Base-by-base conservation (phyloP, 257 asterid genomes). In the Capsicum chinense region DNA sequence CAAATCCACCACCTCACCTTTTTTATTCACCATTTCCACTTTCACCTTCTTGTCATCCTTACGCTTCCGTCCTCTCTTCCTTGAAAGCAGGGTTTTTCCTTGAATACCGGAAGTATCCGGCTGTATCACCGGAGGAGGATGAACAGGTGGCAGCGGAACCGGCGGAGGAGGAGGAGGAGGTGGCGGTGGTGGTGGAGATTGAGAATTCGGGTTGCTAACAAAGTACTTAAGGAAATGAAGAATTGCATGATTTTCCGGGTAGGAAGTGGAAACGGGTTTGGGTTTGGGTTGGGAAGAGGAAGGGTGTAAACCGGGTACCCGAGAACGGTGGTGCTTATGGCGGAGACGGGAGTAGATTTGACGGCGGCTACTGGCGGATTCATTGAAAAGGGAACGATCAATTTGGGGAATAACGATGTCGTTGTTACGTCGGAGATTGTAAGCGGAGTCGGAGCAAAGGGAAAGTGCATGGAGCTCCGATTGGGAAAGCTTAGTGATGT, bases 361-460 rank as follows among this genome's bases (percentile, higher is more conserved):
- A 47, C 98, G 94, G 83, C 97, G 96, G 87, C 97, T 91, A 6
- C 97, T 97, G 83, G 97, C 90, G 84, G 99, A 96, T 89, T 93
- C 98, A 85, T 95, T 94, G 92, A 95, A 93, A 39, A 93, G 73
- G 12, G 98, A 83, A 37, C 97, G 98, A 83, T 95, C 97, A 63
- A 94, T 85, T 62, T 88, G 90, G 1, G 97, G 97, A 10, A 86
- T 15, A 7, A 94, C 94, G 83, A 87, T 87, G 85, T 93, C 98
- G 85, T 92, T 94, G 9, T 88, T 73, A 14, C 86, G 88, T 16
- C 86, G 87, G 21, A 88, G 88, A 84, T 90, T 90, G 86, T 87
- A 91, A 70, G 92, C 86, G 59, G 92, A 90, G 80, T 81, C 85
- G 85, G 97, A 91, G 90, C 94, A 89, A 21, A 83, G 78, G 66